Evolutionary conservation across 306 rosid genomes (phyloP).

Genomic region (Senna siamea): DNA sequence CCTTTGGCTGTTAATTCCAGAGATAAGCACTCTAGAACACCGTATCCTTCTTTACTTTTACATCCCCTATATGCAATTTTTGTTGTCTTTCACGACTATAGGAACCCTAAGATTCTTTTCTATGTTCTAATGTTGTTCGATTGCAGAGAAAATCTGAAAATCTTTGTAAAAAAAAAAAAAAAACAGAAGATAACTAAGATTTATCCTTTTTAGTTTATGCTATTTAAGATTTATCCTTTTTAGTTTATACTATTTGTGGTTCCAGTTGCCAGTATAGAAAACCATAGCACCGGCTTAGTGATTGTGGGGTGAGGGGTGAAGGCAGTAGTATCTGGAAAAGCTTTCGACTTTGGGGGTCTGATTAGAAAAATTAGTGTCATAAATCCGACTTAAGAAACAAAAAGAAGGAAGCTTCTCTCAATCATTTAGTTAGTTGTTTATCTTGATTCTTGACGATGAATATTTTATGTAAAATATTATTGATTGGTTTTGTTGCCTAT

Average conservation of each 20-base stretch:
- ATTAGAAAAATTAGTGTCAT: background rate
- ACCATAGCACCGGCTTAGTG: background rate
- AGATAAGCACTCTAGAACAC: constrained; percentile 93
- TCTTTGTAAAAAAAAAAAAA: background rate
- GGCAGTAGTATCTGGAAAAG: background rate
- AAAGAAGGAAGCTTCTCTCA: background rate
- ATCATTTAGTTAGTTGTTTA: constrained; percentile 10
- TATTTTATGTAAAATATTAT: background rate
- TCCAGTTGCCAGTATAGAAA: background rate
- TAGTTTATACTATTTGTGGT: background rate
- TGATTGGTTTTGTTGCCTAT: background rate
- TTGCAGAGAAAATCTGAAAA: background rate
- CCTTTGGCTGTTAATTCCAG: constrained; percentile 77
- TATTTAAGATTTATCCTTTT: background rate
- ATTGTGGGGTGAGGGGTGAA: background rate
- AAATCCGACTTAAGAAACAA: background rate
- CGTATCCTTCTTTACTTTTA: constrained; percentile 65
- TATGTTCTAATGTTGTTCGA: background rate
- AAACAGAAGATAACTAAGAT: background rate
- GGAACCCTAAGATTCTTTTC: constrained; percentile 31
- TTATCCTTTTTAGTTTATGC: background rate
- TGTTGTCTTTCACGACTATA: background rate
- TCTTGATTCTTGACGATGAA: constrained; percentile 1
- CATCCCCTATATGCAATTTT: background rate
- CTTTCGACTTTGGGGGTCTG: background rate